These are phyloP conservation scores for Carnegiea gigantea DNA, from an alignment of 179 eudicot species.

Conservation along the genomic window DNA sequence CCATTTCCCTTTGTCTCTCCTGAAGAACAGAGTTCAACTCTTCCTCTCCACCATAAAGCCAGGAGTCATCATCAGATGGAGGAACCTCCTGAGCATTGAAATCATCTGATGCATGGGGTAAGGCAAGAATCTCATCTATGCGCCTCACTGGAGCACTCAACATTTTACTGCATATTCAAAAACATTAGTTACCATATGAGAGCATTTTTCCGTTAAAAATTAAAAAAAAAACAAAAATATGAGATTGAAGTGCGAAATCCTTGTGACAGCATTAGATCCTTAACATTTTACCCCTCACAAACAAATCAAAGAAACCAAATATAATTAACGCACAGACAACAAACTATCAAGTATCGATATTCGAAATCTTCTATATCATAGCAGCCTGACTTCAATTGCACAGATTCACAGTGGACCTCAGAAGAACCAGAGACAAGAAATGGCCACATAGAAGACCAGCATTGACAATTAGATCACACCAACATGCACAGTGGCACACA, in stretches of 20 bases:
- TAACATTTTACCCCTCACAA: not conserved
- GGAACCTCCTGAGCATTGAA: slow-evolving; percentile 62
- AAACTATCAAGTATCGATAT: not conserved
- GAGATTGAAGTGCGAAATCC: slow-evolving; percentile 6
- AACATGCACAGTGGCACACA: not conserved
- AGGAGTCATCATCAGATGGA: slow-evolving; percentile 85
- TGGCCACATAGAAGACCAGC: not conserved
- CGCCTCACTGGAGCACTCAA: slow-evolving; percentile 74
- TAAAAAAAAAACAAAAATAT: not conserved
- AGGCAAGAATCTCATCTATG: slow-evolving; percentile 81
- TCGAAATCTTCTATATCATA: not conserved
- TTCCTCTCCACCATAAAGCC: slow-evolving; percentile 92
- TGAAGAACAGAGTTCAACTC: slow-evolving; percentile 81
- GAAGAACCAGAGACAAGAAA: not conserved
- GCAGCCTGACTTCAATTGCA: not conserved
- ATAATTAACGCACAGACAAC: not conserved
- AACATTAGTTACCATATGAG: not conserved
- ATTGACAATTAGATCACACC: not conserved
- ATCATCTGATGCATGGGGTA: slow-evolving; percentile 57
- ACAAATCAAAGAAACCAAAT: not conserved
- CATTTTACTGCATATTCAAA: slow-evolving; percentile 54
- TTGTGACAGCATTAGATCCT: not conserved
- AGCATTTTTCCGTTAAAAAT: not conserved
- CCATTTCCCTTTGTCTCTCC: slow-evolving; percentile 89
- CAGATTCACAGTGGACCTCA: not conserved